Base-by-base conservation (phyloP, 208 protist species). In the Trypanosoma scelopori region DNA sequence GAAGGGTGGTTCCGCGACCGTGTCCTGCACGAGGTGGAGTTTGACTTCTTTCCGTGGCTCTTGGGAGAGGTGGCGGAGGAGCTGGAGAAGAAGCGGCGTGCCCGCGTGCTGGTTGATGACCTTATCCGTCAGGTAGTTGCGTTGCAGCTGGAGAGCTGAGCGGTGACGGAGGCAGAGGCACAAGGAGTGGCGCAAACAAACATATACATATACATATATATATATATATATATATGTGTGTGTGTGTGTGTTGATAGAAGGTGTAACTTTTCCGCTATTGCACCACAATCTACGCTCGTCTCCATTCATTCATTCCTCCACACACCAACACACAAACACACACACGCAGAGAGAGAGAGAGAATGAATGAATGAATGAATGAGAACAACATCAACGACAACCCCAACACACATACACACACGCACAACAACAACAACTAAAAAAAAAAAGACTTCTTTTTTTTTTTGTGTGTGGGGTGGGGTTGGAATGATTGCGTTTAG, bases 1-100 rank as follows among this genome's bases (percentile, higher is more conserved):
- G 84, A 94, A 55, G 97, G 97, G 53, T 99, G 96, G 93, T 98
- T 99, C 62, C 94, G 93, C 51, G 95, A 99, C 61, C 82, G 86
- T 30, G 85, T 97, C 22, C 69, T 98, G 48, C 88, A 91, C 56
- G 94, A 98, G 72, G 95, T 98, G 58, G 94, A 98, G 78, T 82
- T 94, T 12, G 79, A 92, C 49, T 98, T 98, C 74, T 89, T 98
- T 60, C 97, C 97, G 32, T 98, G 94, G 94, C 79, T 99, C 27
- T 87, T 93, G 79, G 39, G 62, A 9, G 78, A 94, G 60, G 86
- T 95, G 20, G 82, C 91, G 48, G 80, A 72, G 57, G 84, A 95
- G 65, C 72, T 96, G 20, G 82, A 89, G 25, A 92, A 90, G 74
- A 94, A 94, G 76, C 51, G 65, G 48, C 85, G 92, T 74, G 91